phyloP scores from a whole-genome alignment of 83 land plant genomes.

The Diphasiastrum complanatum region DNA sequence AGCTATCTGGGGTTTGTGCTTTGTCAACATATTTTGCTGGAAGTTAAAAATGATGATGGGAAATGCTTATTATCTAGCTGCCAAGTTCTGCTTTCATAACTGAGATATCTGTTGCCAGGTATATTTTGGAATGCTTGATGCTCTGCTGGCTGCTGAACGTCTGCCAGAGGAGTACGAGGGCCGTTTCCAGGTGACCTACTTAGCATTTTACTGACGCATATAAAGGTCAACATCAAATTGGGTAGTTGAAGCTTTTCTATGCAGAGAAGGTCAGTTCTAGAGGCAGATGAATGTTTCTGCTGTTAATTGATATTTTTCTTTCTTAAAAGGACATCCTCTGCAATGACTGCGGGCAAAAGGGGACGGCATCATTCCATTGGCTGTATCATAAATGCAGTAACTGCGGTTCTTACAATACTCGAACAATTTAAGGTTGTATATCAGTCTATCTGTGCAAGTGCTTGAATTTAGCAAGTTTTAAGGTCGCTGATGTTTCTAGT shows the following conservation, averaged over 20 bases:
- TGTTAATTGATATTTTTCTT: background rate
- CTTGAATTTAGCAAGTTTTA: too few relatives aligned
- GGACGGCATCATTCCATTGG: slow-evolving; percentile 7
- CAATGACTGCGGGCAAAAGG: slow-evolving; percentile 10
- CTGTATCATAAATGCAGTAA: slow-evolving; percentile 3
- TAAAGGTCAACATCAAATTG: too few relatives aligned
- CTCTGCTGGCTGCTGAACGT: slow-evolving; percentile 61
- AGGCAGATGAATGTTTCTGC: background rate
- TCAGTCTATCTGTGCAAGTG: too few relatives aligned
- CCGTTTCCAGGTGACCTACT: slow-evolving; percentile 71
- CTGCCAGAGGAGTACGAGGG: slow-evolving; percentile 70
- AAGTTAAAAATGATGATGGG: too few relatives aligned
- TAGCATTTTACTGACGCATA: too few relatives aligned
- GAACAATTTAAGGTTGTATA: slow-evolving; percentile 60
- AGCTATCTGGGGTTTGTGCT: too few relatives aligned
- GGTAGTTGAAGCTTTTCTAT: too few relatives aligned
- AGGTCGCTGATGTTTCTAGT: too few relatives aligned
- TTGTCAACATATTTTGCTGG: too few relatives aligned
- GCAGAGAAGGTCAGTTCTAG: too few relatives aligned
- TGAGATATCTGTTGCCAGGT: slow-evolving; percentile 51
- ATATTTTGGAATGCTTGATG: slow-evolving; percentile 89
- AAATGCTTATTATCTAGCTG: too few relatives aligned
- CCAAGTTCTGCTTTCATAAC: too few relatives aligned
- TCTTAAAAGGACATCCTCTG: slow-evolving; percentile 1
- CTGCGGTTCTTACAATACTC: slow-evolving; percentile 14